These are phyloP conservation scores for Candida pseudoglaebosa DNA, from an alignment of 805 yeast genomes.

Conservation along the genomic window DNA sequence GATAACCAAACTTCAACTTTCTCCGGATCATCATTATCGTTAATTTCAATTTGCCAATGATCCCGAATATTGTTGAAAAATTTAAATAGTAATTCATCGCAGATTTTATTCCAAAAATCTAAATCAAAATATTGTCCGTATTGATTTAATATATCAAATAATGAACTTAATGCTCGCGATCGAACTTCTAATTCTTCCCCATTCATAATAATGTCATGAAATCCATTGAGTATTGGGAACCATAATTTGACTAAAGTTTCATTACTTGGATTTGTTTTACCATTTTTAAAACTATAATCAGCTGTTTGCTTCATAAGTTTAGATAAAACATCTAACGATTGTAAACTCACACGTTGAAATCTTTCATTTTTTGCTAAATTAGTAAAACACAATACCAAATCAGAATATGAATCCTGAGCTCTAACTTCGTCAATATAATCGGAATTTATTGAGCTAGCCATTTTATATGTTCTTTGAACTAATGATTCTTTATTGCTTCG, in stretches of 20 bases:
- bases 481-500: conserved; percentile 51
- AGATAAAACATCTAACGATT: conserved; percentile 71
- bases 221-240: conserved; percentile 84
- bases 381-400: conserved; percentile 70
- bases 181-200: conserved; percentile 94
- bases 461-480: conserved; percentile 60
- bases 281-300: conserved; percentile 27
- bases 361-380: conserved; percentile 79
- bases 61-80: conserved; percentile 76
- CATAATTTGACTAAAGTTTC: conserved; percentile 55
- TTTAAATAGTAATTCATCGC: conserved; percentile 79
- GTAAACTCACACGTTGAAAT: conserved; percentile 77
- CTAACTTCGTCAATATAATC: conserved; percentile 61
- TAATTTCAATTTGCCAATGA: conserved; percentile 59
- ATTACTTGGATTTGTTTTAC: conserved; percentile 14
- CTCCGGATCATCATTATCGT: conserved; percentile 67
- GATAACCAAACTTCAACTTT: conserved; percentile 94
- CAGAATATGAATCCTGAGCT: conserved; percentile 63
- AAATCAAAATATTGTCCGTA: conserved; percentile 74
- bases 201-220: conserved; percentile 85
- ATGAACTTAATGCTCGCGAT: conserved; percentile 74
- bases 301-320: conserved; percentile 59
- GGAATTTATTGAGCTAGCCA: conserved; percentile 58
- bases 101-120: conserved; percentile 78
- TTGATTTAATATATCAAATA: conserved; percentile 77